Conservation (phyloP, 495 filamentous ascomycete genomes). For the Opeltia flavorubescens region DNA sequence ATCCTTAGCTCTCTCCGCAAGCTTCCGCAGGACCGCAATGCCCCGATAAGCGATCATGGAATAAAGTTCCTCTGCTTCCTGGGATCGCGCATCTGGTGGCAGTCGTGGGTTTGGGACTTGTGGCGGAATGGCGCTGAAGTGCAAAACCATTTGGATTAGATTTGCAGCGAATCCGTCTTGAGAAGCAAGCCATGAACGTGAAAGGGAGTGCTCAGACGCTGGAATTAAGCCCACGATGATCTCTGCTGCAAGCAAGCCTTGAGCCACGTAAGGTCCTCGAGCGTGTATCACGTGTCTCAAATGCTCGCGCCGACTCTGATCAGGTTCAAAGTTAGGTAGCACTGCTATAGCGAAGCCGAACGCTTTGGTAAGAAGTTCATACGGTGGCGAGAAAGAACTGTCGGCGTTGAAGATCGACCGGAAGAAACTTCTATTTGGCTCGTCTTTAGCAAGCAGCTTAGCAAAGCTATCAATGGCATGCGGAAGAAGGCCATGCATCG, state of each 20-base stretch:
- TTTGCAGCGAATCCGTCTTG: constrained; percentile 75
- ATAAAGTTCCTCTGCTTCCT: constrained; percentile 32
- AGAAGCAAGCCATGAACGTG: constrained; percentile 71
- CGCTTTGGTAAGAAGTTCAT: constrained; percentile 73
- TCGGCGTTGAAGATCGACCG: constrained; percentile 66
- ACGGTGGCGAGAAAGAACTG: constrained; percentile 41
- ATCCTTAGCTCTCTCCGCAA: constrained; percentile 60
- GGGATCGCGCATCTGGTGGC: constrained; percentile 10
- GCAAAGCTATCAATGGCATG: constrained; percentile 79
- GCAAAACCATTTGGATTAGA: constrained; percentile 32
- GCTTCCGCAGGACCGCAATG: constrained; percentile 49
- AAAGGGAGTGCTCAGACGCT: constrained; percentile 53
- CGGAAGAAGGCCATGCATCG: constrained; percentile 75
- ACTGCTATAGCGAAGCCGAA: constrained; percentile 81
- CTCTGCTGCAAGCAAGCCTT: constrained; percentile 82
- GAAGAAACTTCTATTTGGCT: constrained; percentile 79
- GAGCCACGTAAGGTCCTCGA: constrained; percentile 75
- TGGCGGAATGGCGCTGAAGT: constrained; percentile 2
- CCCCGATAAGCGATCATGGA: constrained; percentile 52
- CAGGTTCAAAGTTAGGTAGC: constrained; percentile 46
- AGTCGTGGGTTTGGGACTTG: constrained; percentile 2
- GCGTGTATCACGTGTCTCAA: constrained; percentile 32
- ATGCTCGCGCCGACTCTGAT: not conserved
- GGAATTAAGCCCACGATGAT: constrained; percentile 66
- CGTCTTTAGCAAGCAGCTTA: constrained; percentile 83